Percentiles rank a stretch among this genome's conserved stretches.
phyloP scores from a whole-genome alignment of 2,329 filamentous ascomycete species.

The Apiospora phragmitis region DNA sequence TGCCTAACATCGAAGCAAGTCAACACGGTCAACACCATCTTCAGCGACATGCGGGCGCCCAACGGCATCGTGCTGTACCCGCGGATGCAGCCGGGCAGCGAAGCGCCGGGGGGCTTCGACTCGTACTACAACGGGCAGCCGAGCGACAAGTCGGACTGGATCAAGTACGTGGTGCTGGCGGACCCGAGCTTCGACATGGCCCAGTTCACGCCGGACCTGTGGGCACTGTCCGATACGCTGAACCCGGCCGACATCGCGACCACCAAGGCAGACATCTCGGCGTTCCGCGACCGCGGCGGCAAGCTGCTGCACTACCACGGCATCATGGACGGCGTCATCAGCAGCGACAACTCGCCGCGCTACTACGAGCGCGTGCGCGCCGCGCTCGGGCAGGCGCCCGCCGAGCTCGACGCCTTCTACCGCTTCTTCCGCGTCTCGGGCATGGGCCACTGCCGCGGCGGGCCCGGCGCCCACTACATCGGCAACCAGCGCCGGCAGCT shows the following conservation, averaged over 20 bases:
- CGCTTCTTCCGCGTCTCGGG: constrained; percentile 54
- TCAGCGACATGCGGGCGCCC: constrained; percentile 11
- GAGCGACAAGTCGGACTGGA: constrained; percentile 48
- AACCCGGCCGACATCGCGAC: constrained; percentile 12
- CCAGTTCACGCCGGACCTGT: constrained; percentile 8
- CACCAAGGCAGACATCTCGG: constrained; percentile 35
- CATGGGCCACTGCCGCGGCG: constrained; percentile 36
- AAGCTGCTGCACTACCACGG: constrained; percentile 51
- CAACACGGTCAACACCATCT: constrained; percentile 17
- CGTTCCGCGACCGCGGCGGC: constrained; percentile 36
- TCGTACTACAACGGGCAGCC: constrained; percentile 37
- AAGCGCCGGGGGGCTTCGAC: constrained; percentile 35
- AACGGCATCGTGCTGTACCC: constrained; percentile 48
- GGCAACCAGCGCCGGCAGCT: not conserved
- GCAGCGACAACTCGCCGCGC: constrained; percentile 42
- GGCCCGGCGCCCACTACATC: constrained; percentile 1
- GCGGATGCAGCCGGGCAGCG: constrained; percentile 49
- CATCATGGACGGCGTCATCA: constrained; percentile 43
- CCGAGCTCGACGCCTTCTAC: constrained; percentile 43
- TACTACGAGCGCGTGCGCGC: constrained; percentile 50
- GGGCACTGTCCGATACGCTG: not conserved
- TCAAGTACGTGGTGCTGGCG: constrained; percentile 48
- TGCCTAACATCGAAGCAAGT: constrained; percentile 17
- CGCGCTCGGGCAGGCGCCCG: constrained; percentile 38
- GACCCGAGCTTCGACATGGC: constrained; percentile 33